A percentile compares a stretch with the other conserved stretches of the same genome.
Evolutionary conservation across 768 basidiomycete species (phyloP).

Genomic region (Auricularia cornea): DNA sequence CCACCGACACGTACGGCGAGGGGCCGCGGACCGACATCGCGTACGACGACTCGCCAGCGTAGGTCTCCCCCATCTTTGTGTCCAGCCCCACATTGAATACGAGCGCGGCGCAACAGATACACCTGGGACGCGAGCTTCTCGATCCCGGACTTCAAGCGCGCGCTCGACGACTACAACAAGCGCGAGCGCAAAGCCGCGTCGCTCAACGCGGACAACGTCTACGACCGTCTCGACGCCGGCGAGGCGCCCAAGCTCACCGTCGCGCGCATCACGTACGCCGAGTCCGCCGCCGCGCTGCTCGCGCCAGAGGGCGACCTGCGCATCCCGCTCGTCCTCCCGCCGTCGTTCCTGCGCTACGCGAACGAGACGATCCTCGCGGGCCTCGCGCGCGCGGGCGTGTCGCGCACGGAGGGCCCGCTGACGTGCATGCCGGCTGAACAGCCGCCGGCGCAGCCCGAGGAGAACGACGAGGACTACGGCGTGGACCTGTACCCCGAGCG

Average conservation of each 20-base stretch:
- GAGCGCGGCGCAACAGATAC: conserved; percentile 3
- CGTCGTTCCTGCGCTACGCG: conserved; percentile 1
- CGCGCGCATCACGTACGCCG: conserved; percentile 2
- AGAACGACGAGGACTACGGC: too few species aligned
- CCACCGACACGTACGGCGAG: conserved; percentile 1
- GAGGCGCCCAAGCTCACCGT: neutral
- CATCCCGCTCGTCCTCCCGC: conserved; percentile 1
- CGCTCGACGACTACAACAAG: conserved; percentile 4
- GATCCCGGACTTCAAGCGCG: conserved; percentile 1
- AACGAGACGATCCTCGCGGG: neutral
- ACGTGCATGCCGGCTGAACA: too few species aligned
- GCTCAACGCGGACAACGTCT: neutral
- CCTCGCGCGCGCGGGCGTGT: neutral
- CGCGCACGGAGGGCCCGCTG: neutral
- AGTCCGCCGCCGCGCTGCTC: neutral
- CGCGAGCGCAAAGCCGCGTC: neutral
- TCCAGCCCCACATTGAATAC: neutral
- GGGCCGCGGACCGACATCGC: neutral
- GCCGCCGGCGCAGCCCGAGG: too few species aligned
- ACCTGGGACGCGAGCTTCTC: conserved; percentile 6
- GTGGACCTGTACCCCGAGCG: too few species aligned
- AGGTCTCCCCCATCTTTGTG: neutral
- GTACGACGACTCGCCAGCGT: conserved; percentile 7
- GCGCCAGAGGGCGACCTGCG: neutral
- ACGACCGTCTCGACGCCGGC: neutral